Percentiles rank a stretch among this genome's conserved stretches.
Evolutionary conservation across 352 stramenopile genomes (phyloP).

Genomic region (Globisporangium iwayamae): DNA sequence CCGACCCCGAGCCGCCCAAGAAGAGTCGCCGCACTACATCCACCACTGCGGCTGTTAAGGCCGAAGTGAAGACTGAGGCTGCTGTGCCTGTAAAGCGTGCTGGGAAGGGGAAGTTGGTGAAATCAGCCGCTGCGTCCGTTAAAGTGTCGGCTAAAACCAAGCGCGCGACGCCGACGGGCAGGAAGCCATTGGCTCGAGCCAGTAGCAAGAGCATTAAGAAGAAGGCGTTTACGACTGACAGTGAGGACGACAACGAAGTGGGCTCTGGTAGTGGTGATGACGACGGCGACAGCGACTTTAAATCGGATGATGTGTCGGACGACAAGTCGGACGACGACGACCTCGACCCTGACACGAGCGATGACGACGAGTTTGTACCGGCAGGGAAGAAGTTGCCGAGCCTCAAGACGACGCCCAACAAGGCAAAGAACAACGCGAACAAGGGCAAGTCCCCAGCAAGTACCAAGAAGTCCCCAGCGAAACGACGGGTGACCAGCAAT

Average conservation of each 20-base stretch:
- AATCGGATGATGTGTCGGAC: neutral
- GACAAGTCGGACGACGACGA: constrained; percentile 20
- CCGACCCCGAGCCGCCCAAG: neutral
- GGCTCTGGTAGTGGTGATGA: constrained; percentile 23
- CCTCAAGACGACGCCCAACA: constrained; percentile 11
- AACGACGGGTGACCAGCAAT: constrained; percentile 1
- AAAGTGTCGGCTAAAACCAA: constrained; percentile 9
- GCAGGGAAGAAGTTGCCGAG: constrained; percentile 18
- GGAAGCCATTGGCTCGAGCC: constrained; percentile 1
- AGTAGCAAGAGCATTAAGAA: constrained; percentile 6
- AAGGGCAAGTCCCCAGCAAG: constrained; percentile 8
- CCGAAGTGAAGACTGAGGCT: neutral
- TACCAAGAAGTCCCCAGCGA: constrained; percentile 12
- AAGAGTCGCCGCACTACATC: constrained; percentile 4
- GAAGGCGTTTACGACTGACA: neutral
- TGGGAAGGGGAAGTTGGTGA: constrained; percentile 1
- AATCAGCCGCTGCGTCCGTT: neutral
- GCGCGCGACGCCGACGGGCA: neutral
- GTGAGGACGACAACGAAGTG: constrained; percentile 24
- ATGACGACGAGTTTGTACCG: constrained; percentile 30
- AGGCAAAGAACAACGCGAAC: constrained; percentile 12
- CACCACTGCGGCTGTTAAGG: neutral
- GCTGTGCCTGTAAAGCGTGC: neutral
- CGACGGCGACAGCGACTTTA: constrained; percentile 49
- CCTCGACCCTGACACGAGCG: constrained; percentile 12